Percentiles rank a stretch among this genome's conserved stretches.
These are phyloP conservation scores for Pleodorina starrii DNA, from an alignment of 139 green algal species.

Conservation along the genomic window DNA sequence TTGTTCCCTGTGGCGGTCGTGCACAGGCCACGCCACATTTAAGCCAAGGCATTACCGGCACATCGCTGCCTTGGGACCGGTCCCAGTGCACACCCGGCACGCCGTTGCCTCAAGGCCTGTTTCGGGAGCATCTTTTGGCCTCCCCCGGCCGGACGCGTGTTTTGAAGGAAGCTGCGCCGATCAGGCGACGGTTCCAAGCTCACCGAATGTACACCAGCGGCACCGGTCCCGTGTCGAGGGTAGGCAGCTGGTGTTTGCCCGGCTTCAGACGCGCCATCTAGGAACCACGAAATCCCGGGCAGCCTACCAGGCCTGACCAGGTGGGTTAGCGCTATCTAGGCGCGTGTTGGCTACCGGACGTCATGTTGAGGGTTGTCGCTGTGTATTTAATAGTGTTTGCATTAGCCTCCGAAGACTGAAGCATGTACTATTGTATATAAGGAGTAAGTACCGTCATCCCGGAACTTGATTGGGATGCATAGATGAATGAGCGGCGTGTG, in stretches of 20 bases:
- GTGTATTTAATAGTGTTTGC: no score
- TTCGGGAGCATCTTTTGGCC: no score
- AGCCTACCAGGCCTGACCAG: neutral
- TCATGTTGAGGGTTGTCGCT: neutral
- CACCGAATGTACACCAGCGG: slow-evolving; percentile 68
- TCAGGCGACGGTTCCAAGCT: no score
- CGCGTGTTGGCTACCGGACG: neutral
- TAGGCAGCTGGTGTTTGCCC: slow-evolving; percentile 48
- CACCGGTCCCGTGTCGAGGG: slow-evolving; percentile 70
- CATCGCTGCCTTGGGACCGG: neutral
- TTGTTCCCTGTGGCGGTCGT: slow-evolving; percentile 60
- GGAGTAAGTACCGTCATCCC: no score
- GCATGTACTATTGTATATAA: no score
- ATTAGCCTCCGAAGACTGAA: no score
- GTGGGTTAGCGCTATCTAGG: neutral
- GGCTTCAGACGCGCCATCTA: slow-evolving; percentile 22
- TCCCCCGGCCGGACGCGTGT: no score
- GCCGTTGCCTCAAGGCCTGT: no score
- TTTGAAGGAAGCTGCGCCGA: no score
- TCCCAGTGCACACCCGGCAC: neutral
- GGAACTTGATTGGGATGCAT: no score
- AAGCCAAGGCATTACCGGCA: neutral
- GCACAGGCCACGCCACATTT: neutral
- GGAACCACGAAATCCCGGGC: neutral
- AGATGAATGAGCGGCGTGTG: no score